phyloP scores from a whole-genome alignment of 169 alveolate genomes.

The Plasmodium gonderi region DNA sequence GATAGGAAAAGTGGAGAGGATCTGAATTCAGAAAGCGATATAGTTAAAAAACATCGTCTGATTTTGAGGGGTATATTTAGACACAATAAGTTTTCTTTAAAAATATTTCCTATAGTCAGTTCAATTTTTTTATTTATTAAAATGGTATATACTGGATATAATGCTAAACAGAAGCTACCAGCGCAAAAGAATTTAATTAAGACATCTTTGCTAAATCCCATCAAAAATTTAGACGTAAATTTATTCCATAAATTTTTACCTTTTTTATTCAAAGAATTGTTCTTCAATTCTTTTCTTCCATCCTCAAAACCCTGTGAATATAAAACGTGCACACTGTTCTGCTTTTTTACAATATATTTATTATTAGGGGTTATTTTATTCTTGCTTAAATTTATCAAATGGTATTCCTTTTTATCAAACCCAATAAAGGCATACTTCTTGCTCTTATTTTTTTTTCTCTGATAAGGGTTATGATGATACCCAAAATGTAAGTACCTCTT shows the following conservation, averaged over 20 bases:
- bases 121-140: conserved; percentile 59
- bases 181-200: conserved; percentile 29
- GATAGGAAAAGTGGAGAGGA: conserved; percentile 67
- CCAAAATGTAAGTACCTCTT: conserved; percentile 9
- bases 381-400: conserved; percentile 27
- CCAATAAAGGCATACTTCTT: conserved; percentile 47
- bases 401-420: conserved; percentile 24
- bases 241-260: conserved; percentile 22
- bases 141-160: conserved; percentile 27
- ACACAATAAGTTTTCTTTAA: conserved; percentile 40
- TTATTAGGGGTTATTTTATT: conserved; percentile 8
- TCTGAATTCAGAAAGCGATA: conserved; percentile 53
- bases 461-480: neutral
- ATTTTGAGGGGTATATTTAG: conserved; percentile 15
- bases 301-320: conserved; percentile 47
- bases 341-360: conserved; percentile 36
- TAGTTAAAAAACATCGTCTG: conserved; percentile 12
- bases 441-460: conserved; percentile 2
- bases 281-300: conserved; percentile 19
- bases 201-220: conserved; percentile 17
- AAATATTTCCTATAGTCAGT: neutral
- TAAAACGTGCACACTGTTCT: conserved; percentile 7
- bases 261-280: conserved; percentile 16
- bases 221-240: neutral
- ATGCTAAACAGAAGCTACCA: conserved; percentile 43